Evolutionary conservation across 345 rosid species (phyloP).

Genomic region (Acer campestre): DNA sequence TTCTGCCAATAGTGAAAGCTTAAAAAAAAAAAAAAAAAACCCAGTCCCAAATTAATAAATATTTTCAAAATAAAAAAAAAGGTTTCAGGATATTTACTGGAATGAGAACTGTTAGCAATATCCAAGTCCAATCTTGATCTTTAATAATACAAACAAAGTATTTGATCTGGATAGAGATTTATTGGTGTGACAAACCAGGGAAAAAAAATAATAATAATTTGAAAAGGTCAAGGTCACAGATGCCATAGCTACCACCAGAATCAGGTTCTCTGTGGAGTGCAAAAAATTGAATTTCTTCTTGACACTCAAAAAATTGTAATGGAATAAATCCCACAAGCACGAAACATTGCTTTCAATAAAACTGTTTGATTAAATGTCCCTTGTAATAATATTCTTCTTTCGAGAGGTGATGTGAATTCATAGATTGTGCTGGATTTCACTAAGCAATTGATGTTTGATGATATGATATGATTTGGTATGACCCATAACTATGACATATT

Average conservation of each 20-base stretch:
- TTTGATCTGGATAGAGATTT: background rate
- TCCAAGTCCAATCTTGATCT: background rate
- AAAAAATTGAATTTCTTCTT: conserved; percentile 17
- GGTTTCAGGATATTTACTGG: background rate
- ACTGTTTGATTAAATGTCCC: background rate
- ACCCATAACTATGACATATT: too few relatives aligned
- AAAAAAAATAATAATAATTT: background rate
- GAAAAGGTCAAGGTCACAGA: background rate
- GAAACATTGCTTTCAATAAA: background rate
- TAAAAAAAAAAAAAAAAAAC: too few relatives aligned
- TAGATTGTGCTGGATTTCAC: background rate
- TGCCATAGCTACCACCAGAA: conserved; percentile 6
- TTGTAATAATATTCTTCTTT: background rate
- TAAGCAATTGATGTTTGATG: background rate
- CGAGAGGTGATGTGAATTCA: background rate
- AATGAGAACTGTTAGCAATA: background rate
- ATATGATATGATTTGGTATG: too few relatives aligned
- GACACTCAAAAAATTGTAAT: background rate
- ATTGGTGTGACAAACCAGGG: background rate
- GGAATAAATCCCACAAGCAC: conserved; percentile 6
- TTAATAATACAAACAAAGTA: background rate
- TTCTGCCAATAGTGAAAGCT: too few relatives aligned
- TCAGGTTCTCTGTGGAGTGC: conserved; percentile 20
- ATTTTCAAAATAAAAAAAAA: too few relatives aligned
- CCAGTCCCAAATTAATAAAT: too few relatives aligned